Percentiles rank a stretch among this genome's conserved stretches.
Conservation (phyloP, 192 early-diverging fungal species). For the Geranomyces michiganensis region DNA sequence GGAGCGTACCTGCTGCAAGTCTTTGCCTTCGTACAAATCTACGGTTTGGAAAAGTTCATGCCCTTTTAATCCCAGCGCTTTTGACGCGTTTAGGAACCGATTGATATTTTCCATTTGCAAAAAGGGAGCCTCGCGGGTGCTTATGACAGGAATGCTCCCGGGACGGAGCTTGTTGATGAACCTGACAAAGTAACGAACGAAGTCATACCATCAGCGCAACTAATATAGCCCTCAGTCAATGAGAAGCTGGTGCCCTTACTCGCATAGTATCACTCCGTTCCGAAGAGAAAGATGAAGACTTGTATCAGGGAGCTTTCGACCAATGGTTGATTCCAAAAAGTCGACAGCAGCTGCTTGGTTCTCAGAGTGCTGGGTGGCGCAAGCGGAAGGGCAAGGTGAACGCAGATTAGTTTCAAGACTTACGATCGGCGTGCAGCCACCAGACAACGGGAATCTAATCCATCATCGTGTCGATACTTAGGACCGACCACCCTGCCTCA, state of each 20-base stretch:
- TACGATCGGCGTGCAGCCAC: not conserved
- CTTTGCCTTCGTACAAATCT: slow-evolving; percentile 73
- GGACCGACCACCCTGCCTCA: not conserved
- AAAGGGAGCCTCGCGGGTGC: slow-evolving; percentile 72
- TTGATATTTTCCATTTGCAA: slow-evolving; percentile 84
- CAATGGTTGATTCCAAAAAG: slow-evolving; percentile 68
- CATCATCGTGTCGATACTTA: not conserved
- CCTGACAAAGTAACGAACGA: slow-evolving; percentile 40
- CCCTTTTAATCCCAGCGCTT: slow-evolving; percentile 67
- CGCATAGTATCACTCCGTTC: slow-evolving; percentile 80
- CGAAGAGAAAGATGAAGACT: slow-evolving; percentile 65
- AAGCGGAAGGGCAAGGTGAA: not conserved
- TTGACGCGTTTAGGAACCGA: slow-evolving; percentile 61
- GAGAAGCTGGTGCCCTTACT: slow-evolving; percentile 51
- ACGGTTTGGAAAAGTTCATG: slow-evolving; percentile 82
- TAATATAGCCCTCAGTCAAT: too few species aligned
- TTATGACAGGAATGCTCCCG: slow-evolving; percentile 72
- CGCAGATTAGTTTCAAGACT: not conserved
- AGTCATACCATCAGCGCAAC: not conserved
- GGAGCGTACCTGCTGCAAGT: slow-evolving; percentile 63
- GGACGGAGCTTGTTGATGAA: slow-evolving; percentile 79
- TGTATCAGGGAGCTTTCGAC: slow-evolving; percentile 54
- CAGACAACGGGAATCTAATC: not conserved
- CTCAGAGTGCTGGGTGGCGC: slow-evolving; percentile 49
- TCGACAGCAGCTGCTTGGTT: slow-evolving; percentile 64